Evolutionary conservation across 2,329 filamentous ascomycete species (phyloP).

Genomic region (Colletotrichum sp.): DNA sequence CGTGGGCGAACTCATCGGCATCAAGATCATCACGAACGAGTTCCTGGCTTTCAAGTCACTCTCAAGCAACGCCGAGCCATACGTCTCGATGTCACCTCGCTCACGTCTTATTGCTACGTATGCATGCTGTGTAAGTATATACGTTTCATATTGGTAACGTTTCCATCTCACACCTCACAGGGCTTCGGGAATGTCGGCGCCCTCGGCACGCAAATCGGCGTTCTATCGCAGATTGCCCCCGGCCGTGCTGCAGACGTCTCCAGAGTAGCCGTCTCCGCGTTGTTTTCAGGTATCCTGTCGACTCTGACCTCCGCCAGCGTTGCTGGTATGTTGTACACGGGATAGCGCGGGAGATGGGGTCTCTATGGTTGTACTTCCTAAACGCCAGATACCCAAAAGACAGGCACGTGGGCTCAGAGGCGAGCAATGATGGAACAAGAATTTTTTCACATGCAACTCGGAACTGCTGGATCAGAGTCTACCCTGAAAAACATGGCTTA

Average conservation of each 20-base stretch:
- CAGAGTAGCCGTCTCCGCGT: slow-evolving; percentile 6
- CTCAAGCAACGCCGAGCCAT: slow-evolving; percentile 8
- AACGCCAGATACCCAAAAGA: neutral
- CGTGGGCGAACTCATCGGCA: slow-evolving; percentile 11
- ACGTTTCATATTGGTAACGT: neutral
- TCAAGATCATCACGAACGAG: slow-evolving; percentile 17
- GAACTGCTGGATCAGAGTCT: neutral
- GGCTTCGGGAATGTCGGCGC: slow-evolving; percentile 14
- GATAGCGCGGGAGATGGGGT: neutral
- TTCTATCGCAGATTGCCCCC: slow-evolving; percentile 14
- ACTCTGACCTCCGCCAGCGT: slow-evolving; percentile 16
- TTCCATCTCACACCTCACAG: neutral
- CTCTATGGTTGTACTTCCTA: neutral
- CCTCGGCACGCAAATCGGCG: slow-evolving; percentile 13
- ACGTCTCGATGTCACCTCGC: slow-evolving; percentile 13
- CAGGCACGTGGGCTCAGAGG: neutral
- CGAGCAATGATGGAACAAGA: neutral
- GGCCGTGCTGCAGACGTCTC: slow-evolving; percentile 11
- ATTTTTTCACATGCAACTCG: neutral
- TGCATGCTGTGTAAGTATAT: slow-evolving; percentile 6
- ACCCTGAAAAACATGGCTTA: neutral
- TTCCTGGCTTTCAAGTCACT: slow-evolving; percentile 12
- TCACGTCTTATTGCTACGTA: slow-evolving; percentile 13
- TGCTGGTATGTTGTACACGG: slow-evolving; percentile 15
- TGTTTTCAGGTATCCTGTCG: slow-evolving; percentile 14